Base-by-base conservation (phyloP, 352 stramenopile genomes). In the Phytophthora pluvialis region DNA sequence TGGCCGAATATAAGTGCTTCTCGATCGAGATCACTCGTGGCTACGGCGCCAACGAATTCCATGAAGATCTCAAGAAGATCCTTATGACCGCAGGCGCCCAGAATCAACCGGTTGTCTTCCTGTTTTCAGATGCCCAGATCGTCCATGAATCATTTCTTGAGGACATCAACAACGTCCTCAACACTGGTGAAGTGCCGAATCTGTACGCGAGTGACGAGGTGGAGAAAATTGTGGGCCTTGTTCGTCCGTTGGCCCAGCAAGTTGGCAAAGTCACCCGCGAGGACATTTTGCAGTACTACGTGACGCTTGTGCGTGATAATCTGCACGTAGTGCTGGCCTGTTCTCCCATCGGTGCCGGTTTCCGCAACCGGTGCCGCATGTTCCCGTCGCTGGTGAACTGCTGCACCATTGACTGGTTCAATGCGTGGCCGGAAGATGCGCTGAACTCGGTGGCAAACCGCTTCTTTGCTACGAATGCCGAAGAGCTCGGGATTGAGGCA, bases 321-420 rank as follows among this genome's bases (percentile, higher is more conserved):
- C 68, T 98, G n/a, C 93, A 98, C 67, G 72, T 98, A 6, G 94
- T 98, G n/a, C 60, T 98, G 18, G 91, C 90, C 2, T 96, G 98
- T 50, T 98, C 90, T 13, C 94, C 94, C 2, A 97, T 98, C 44
- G 94, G 94, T 10, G 81, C 80, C 1, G 83, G 86, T n/a, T 98
- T 98, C 56, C 83, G 94, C 2, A 97, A 94, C 33, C 89, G 94
- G 0, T 98, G 93, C 56, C 88, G 92, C 11, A 98, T 97, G 89
- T 98, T 98, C 51, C 95, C 93, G 44, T 98, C 92, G 44, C 77
- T 98, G 3, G 92, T 98, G 5, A 98, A 98, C 58, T 98, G 90
- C 75, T 98, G 91, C 51, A 97, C 89, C 40, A 98, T 98, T 67
- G 95, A 98, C 60, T 98, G 95, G 95, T 98, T 98, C 75, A 97